Evolutionary conservation across 2,329 filamentous ascomycete genomes (phyloP).

Genomic region (Dactylellina parvicollis): DNA sequence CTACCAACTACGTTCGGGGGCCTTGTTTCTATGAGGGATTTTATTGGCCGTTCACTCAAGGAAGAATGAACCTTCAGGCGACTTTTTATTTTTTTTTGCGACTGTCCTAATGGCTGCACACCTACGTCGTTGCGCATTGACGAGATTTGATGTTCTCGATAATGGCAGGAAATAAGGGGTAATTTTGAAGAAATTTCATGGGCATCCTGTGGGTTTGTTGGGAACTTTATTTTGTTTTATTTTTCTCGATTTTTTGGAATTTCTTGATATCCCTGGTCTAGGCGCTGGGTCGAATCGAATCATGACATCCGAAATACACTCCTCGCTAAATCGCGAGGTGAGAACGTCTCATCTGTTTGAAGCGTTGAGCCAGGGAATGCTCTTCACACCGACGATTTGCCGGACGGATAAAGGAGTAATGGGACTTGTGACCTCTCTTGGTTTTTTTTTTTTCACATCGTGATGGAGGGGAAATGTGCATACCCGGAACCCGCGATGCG

Average conservation of each 20-base stretch:
- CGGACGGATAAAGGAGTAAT: constrained; percentile 15
- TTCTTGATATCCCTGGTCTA: constrained; percentile 34
- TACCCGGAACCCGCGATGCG: constrained; percentile 29
- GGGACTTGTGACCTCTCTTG: constrained; percentile 7
- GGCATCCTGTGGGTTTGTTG: constrained; percentile 33
- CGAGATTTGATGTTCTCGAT: constrained; percentile 41
- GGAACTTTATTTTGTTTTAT: constrained; percentile 19
- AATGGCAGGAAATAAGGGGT: constrained; percentile 45
- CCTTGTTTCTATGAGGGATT: constrained; percentile 51
- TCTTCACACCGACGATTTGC: background rate
- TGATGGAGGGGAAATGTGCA: constrained; percentile 19
- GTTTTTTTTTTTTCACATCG: background rate
- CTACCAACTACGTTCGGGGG: background rate
- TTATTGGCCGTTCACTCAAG: constrained; percentile 43
- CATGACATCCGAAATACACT: constrained; percentile 1
- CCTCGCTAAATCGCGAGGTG: constrained; percentile 19
- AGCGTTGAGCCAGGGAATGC: constrained; percentile 12
- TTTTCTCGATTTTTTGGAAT: background rate
- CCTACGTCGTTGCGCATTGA: constrained; percentile 51
- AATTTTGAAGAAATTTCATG: constrained; percentile 33
- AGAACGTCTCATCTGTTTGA: constrained; percentile 10
- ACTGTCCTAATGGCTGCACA: constrained; percentile 30
- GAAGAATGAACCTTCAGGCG: constrained; percentile 11
- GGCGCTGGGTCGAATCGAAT: constrained; percentile 25
- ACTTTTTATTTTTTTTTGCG: constrained; percentile 10